These are phyloP conservation scores for Solanum lycopersicoides DNA, from an alignment of 257 asterid genomes.

Conservation along the genomic window DNA sequence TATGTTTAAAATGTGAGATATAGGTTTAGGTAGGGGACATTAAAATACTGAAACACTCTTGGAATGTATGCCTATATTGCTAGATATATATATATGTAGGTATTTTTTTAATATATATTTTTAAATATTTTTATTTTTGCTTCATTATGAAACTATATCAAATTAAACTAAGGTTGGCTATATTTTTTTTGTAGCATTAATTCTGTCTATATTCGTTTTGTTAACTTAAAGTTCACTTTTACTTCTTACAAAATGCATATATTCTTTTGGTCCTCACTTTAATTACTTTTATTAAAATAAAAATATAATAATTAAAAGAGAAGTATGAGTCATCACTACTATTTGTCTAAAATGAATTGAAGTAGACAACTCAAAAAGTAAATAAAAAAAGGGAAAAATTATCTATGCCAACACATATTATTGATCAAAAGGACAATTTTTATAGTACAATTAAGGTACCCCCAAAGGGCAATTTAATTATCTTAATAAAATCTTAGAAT, in stretches of 20 bases:
- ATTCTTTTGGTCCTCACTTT: background rate
- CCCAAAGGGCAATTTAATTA: background rate
- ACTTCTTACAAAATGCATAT: background rate
- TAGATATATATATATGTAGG: no score
- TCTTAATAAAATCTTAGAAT: background rate
- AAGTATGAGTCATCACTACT: background rate
- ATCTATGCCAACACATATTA: background rate
- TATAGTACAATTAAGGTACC: background rate
- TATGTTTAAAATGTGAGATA: background rate
- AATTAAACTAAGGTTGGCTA: background rate
- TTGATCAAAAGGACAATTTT: background rate
- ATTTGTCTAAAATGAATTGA: background rate
- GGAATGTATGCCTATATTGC: conserved; percentile 21
- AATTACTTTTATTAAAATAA: background rate
- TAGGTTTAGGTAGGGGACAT: conserved; percentile 8
- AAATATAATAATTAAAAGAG: background rate
- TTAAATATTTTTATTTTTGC: background rate
- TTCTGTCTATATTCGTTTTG: background rate
- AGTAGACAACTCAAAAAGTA: background rate
- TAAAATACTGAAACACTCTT: conserved; percentile 5
- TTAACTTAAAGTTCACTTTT: conserved; percentile 7
- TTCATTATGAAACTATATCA: background rate
- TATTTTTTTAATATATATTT: background rate
- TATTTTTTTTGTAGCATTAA: background rate
- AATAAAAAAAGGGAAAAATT: background rate